Evolutionary conservation across 2,329 filamentous ascomycete genomes (phyloP).

Genomic region (Aspergillus glaucus): DNA sequence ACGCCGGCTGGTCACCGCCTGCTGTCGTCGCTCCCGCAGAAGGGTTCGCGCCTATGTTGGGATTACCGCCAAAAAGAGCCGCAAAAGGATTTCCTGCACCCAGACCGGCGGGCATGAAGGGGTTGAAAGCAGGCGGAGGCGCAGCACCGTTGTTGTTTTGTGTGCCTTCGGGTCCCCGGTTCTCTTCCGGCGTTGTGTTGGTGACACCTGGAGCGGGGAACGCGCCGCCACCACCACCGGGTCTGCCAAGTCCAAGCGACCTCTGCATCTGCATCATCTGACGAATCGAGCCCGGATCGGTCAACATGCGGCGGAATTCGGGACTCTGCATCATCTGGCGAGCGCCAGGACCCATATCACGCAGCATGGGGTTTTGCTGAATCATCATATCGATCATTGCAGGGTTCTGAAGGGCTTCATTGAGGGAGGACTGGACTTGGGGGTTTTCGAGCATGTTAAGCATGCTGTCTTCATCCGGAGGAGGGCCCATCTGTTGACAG

Average conservation of each 20-base stretch:
- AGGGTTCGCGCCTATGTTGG: constrained; percentile 20
- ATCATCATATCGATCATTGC: constrained; percentile 92
- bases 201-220: constrained; percentile 92
- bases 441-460: constrained; percentile 83
- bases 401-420: constrained; percentile 94
- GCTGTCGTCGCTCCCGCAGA: constrained; percentile 26
- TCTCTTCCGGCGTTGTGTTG: constrained; percentile 66
- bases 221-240: constrained; percentile 43
- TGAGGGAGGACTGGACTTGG: constrained; percentile 78
- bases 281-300: constrained; percentile 76
- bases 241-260: constrained; percentile 49
- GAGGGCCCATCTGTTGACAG: constrained; percentile 71
- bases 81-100: constrained; percentile 55
- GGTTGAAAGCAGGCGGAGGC: constrained; percentile 39
- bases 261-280: constrained; percentile 78
- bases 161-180: constrained; percentile 16
- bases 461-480: constrained; percentile 72
- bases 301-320: constrained; percentile 85
- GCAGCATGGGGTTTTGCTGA: constrained; percentile 76
- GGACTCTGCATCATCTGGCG: constrained; percentile 83
- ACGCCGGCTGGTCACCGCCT: constrained; percentile 21
- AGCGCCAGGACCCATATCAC: constrained; percentile 63
- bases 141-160: constrained; percentile 35
- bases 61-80: constrained; percentile 46
- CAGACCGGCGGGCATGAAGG: constrained; percentile 21